A percentile compares a stretch with the other conserved stretches of the same genome.
Evolutionary conservation across 1,284 basidiomycete species (phyloP).

Genomic region (Apiotrichum sp.): DNA sequence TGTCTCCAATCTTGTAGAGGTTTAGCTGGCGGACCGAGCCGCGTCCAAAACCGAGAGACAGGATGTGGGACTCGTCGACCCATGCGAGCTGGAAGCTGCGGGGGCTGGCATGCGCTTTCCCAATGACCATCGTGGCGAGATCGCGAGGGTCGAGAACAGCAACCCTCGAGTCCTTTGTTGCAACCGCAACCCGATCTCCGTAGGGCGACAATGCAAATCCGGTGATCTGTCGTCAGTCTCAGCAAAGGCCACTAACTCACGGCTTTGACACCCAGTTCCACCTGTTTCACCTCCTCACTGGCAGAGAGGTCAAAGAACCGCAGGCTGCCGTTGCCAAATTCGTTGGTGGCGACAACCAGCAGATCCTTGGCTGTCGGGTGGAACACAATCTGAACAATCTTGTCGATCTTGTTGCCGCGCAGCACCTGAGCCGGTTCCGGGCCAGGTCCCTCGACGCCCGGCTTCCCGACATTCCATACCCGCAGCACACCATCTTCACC

Average conservation of each 20-base stretch:
- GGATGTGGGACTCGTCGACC: slow-evolving; percentile 41
- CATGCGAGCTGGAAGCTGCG: slow-evolving; percentile 48
- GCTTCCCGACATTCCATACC: slow-evolving; percentile 38
- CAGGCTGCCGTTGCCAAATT: slow-evolving; percentile 36
- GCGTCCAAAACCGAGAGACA: slow-evolving; percentile 47
- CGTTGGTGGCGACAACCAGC: slow-evolving; percentile 44
- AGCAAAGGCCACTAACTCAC: slow-evolving; percentile 17
- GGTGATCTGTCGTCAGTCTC: slow-evolving; percentile 24
- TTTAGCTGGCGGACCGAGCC: slow-evolving; percentile 48
- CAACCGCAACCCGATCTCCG: slow-evolving; percentile 45
- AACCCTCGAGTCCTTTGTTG: slow-evolving; percentile 46
- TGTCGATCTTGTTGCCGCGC: slow-evolving; percentile 40
- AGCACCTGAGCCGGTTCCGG: slow-evolving; percentile 30
- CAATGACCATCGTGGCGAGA: slow-evolving; percentile 12
- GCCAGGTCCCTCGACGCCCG: slow-evolving; percentile 32
- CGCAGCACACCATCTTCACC: slow-evolving; percentile 47
- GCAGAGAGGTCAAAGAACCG: slow-evolving; percentile 39
- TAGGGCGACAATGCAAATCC: slow-evolving; percentile 43
- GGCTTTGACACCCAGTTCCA: slow-evolving; percentile 19
- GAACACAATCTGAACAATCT: slow-evolving; percentile 42
- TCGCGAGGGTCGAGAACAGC: slow-evolving; percentile 46
- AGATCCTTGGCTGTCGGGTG: slow-evolving; percentile 47
- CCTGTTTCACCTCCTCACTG: slow-evolving; percentile 19
- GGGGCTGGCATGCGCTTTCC: slow-evolving; percentile 44
- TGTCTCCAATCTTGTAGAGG: slow-evolving; percentile 33